phyloP scores from a whole-genome alignment of 2,329 filamentous ascomycete genomes.

The Colletotrichum sp. region DNA sequence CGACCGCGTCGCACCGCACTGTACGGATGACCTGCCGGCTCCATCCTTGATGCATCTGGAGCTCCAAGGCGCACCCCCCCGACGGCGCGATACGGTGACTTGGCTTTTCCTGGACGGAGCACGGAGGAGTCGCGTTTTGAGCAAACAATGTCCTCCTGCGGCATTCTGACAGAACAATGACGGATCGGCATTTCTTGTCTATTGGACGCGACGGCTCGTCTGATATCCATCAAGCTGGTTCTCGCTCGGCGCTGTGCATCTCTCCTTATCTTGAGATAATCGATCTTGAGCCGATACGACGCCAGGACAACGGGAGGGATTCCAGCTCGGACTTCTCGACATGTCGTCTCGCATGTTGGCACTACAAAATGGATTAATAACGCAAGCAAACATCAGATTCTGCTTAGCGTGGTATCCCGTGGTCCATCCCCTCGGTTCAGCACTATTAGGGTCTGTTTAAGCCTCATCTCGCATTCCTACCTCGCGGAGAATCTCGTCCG shows the following conservation, averaged over 20 bases:
- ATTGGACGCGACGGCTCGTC: not conserved
- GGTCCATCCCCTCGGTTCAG: slow-evolving; percentile 5
- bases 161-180: slow-evolving; percentile 12
- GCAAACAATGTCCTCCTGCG: not conserved
- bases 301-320: not conserved
- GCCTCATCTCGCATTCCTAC: not conserved
- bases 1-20: not conserved
- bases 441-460: slow-evolving; percentile 4
- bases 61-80: not conserved
- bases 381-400: not conserved
- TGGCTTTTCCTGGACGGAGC: not conserved
- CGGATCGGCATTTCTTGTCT: not conserved
- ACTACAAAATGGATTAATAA: not conserved
- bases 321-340: not conserved
- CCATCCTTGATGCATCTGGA: not conserved
- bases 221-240: not conserved
- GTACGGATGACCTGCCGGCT: not conserved
- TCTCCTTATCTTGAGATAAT: not conserved
- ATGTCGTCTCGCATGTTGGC: not conserved
- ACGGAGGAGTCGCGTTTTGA: not conserved
- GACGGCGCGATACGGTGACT: not conserved
- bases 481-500: slow-evolving; percentile 13
- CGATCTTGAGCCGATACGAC: not conserved
- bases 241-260: not conserved
- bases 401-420: not conserved